Evolutionary conservation across 371 early-diverging fungal genomes (phyloP).

Genomic region (Basidiobolus meristosporus): DNA sequence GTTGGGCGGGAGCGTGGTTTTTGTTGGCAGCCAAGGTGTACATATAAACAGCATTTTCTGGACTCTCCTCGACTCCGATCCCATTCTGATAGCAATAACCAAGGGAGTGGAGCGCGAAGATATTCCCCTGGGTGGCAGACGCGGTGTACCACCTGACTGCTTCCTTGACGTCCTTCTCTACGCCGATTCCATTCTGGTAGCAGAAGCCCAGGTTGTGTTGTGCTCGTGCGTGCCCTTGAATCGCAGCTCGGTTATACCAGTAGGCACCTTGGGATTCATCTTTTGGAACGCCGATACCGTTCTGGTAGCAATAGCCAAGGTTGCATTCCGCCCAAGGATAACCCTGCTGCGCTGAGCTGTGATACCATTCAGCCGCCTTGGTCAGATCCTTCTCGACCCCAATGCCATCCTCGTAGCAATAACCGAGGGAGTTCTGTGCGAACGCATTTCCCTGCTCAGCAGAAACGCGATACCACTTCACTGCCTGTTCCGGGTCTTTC

Average conservation of each 20-base stretch:
- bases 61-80: slow-evolving; percentile 40
- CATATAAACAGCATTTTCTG: slow-evolving; percentile 45
- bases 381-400: slow-evolving; percentile 35
- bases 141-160: slow-evolving; percentile 53
- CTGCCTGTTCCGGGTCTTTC: slow-evolving; percentile 28
- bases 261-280: slow-evolving; percentile 29
- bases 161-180: slow-evolving; percentile 26
- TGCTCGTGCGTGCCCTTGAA: slow-evolving; percentile 53
- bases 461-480: slow-evolving; percentile 21
- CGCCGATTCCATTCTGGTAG: slow-evolving; percentile 64
- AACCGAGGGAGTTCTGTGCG: slow-evolving; percentile 64
- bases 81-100: slow-evolving; percentile 87
- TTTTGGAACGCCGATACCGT: slow-evolving; percentile 41
- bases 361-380: slow-evolving; percentile 49
- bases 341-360: slow-evolving; percentile 37
- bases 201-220: slow-evolving; percentile 66
- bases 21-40: slow-evolving; percentile 46
- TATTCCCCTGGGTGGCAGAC: slow-evolving; percentile 56
- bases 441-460: slow-evolving; percentile 29
- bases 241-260: slow-evolving; percentile 54
- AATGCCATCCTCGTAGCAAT: slow-evolving; percentile 58
- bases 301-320: slow-evolving; percentile 52
- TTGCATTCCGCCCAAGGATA: slow-evolving; percentile 62
- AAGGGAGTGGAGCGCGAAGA: slow-evolving; percentile 62
- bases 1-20: slow-evolving; percentile 42